Conservation (phyloP, 2,329 filamentous ascomycete species). For the Talaromyces sp. region DNA sequence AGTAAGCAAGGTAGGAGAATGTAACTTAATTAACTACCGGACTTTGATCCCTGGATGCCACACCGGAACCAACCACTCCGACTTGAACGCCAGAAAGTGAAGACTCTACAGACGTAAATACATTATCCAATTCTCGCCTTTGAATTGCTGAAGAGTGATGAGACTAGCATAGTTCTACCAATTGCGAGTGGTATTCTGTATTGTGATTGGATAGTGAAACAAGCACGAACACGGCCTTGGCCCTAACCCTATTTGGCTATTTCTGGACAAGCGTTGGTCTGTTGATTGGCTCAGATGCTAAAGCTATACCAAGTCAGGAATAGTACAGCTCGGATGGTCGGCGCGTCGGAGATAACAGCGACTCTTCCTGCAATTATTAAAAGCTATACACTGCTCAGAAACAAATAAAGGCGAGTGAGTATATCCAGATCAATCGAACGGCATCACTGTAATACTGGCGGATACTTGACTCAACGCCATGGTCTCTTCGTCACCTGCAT, state of each 20-base stretch:
- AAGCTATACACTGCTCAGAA: background rate
- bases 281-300: background rate
- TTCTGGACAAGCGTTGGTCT: background rate
- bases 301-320: background rate
- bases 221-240: background rate
- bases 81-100: no score
- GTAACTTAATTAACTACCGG: no score
- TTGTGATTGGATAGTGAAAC: background rate
- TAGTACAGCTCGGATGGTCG: constrained; percentile 13
- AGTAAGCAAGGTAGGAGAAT: background rate
- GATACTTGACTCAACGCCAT: background rate
- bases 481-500: background rate
- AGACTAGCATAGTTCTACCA: no score
- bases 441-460: background rate
- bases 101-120: no score
- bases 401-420: background rate
- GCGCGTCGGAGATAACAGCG: constrained; percentile 9
- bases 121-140: no score
- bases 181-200: background rate
- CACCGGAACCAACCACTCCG: no score
- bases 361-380: no score
- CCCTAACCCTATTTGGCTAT: background rate
- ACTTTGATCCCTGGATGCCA: background rate
- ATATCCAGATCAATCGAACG: no score
- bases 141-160: no score